phyloP scores from a whole-genome alignment of 495 filamentous ascomycete genomes.

The Podospora pseudopauciseta region DNA sequence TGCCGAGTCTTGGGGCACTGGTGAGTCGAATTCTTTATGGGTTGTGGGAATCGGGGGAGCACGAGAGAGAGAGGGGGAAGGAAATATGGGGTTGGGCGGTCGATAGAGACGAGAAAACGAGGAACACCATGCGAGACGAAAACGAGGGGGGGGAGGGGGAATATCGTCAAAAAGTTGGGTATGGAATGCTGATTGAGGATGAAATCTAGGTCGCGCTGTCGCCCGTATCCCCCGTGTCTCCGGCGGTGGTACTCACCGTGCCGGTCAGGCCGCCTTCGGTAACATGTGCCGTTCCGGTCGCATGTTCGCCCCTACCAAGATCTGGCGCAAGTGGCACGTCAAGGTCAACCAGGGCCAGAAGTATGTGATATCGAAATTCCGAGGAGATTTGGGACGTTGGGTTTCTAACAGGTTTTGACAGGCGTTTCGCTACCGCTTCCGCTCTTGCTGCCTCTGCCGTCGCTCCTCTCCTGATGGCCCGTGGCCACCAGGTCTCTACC shows the following conservation, averaged over 20 bases:
- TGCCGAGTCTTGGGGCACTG: conserved; percentile 99
- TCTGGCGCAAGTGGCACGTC: conserved; percentile 99
- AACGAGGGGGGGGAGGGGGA: conserved; percentile 19
- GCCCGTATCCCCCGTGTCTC: conserved; percentile 99
- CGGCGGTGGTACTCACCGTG: conserved; percentile 99
- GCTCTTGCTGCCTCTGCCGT: conserved; percentile 94
- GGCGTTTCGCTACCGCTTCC: conserved; percentile 95
- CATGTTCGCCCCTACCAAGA: conserved; percentile 99
- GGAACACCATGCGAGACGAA: not conserved
- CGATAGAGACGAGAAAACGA: conserved; percentile 10
- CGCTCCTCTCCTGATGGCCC: conserved; percentile 89
- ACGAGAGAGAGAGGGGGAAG: conserved; percentile 3
- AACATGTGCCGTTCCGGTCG: conserved; percentile 99
- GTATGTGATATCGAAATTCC: conserved; percentile 45
- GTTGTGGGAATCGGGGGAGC: conserved; percentile 4
- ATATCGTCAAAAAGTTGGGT: conserved; percentile 11
- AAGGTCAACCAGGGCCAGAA: conserved; percentile 98
- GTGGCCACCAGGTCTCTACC: conserved; percentile 88
- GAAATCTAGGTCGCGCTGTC: conserved; percentile 81
- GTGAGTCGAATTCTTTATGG: conserved; percentile 55
- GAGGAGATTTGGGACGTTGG: not conserved
- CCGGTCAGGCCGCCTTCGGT: conserved; percentile 99
- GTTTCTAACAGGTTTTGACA: conserved; percentile 31
- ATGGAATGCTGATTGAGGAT: conserved; percentile 5
- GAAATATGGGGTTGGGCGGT: conserved; percentile 1